Conservation (phyloP, 2,329 filamentous ascomycete genomes). For the Fusarium redolens region DNA sequence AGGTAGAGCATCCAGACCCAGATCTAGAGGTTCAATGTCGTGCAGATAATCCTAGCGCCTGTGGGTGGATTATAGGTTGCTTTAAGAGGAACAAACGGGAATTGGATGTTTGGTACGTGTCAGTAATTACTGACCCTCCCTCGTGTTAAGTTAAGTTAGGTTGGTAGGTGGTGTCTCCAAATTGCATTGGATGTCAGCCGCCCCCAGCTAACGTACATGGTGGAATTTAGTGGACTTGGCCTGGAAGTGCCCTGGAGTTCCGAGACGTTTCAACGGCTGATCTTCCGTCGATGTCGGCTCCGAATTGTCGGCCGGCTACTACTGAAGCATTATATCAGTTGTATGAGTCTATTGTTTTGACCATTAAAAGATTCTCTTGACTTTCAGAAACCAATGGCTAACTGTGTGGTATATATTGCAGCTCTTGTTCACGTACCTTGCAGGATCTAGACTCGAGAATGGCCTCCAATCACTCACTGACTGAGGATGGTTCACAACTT, state of each 20-base stretch:
- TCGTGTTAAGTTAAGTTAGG: conserved; percentile 18
- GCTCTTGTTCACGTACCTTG: neutral
- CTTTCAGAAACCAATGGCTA: neutral
- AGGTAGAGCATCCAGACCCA: conserved; percentile 35
- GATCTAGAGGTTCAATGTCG: conserved; percentile 25
- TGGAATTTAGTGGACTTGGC: conserved; percentile 43
- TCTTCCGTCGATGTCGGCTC: conserved; percentile 17
- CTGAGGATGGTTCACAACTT: neutral
- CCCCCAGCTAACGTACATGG: neutral
- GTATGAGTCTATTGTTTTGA: neutral
- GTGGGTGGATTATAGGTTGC: conserved; percentile 9
- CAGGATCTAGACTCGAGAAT: neutral
- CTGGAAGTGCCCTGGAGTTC: conserved; percentile 26
- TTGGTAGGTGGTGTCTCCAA: conserved; percentile 14
- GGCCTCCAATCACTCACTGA: neutral
- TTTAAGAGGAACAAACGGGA: conserved; percentile 31
- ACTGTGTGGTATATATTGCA: neutral
- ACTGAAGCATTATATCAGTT: neutral
- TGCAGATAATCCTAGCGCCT: conserved; percentile 26
- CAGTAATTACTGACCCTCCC: conserved; percentile 26
- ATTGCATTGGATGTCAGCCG: conserved; percentile 39
- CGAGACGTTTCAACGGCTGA: conserved; percentile 30
- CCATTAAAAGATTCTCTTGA: neutral
- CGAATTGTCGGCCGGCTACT: conserved; percentile 24
- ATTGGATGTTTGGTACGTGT: conserved; percentile 19